phyloP scores from a whole-genome alignment of 2,329 filamentous ascomycete genomes.

The Stagonosporopsis chrysanthemi region DNA sequence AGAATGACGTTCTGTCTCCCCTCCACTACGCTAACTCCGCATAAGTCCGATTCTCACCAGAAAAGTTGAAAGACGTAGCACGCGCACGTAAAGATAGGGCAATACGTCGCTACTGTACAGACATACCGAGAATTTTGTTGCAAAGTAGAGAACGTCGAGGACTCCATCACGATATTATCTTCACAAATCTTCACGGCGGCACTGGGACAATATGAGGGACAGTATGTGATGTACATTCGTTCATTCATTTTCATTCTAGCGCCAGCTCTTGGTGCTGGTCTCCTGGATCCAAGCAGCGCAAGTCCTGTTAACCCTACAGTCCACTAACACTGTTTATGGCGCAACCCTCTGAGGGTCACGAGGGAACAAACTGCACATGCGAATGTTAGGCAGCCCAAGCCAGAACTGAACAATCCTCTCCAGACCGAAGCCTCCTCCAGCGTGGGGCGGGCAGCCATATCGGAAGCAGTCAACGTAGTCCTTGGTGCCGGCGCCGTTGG shows the following conservation, averaged over 20 bases:
- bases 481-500: conserved; percentile 65
- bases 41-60: background rate
- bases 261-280: background rate
- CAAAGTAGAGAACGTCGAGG: background rate
- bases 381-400: conserved; percentile 69
- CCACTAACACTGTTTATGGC: conserved; percentile 44
- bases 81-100: background rate
- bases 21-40: conserved; percentile 3
- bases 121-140: background rate
- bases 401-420: conserved; percentile 73
- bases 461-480: conserved; percentile 71
- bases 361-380: conserved; percentile 69
- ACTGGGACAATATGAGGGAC: background rate
- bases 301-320: background rate
- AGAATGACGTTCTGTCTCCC: conserved; percentile 14
- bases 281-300: background rate
- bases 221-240: background rate
- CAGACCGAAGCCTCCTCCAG: conserved; percentile 69
- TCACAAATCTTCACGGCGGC: background rate
- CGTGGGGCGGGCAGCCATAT: conserved; percentile 70
- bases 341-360: conserved; percentile 66
- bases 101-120: background rate
- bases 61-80: background rate
- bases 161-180: background rate
- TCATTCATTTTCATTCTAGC: background rate